Percentiles rank a stretch among this genome's conserved stretches.
These are phyloP conservation scores for Plantago coronopus DNA, from an alignment of 305 asterid species.

Conservation along the genomic window DNA sequence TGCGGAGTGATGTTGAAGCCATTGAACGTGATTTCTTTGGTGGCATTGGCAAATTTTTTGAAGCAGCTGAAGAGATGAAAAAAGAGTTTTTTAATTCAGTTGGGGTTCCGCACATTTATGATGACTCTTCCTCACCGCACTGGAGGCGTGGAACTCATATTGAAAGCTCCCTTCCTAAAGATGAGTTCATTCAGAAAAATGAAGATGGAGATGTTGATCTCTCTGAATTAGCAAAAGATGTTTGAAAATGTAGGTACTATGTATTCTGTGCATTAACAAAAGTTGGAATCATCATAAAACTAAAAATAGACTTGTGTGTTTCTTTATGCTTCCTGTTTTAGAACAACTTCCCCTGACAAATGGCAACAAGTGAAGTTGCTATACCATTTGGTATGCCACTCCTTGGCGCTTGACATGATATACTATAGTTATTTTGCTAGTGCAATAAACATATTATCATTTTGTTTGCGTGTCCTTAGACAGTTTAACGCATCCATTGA, in stretches of 20 bases:
- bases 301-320: too few relatives aligned
- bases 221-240: conserved; percentile 66
- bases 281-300: too few relatives aligned
- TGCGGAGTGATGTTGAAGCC: conserved; percentile 61
- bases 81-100: conserved; percentile 51
- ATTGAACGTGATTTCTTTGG: conserved; percentile 57
- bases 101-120: conserved; percentile 35
- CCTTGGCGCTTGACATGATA: too few relatives aligned
- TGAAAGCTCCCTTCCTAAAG: conserved; percentile 36
- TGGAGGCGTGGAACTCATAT: conserved; percentile 35
- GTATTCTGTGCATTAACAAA: too few relatives aligned
- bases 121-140: conserved; percentile 26
- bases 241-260: conserved; percentile 33
- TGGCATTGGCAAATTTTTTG: conserved; percentile 42
- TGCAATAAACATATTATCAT: too few relatives aligned
- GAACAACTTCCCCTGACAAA: too few relatives aligned
- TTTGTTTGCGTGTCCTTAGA: too few relatives aligned
- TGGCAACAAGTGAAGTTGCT: too few relatives aligned
- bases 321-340: too few relatives aligned
- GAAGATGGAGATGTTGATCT: conserved; percentile 53
- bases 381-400: too few relatives aligned
- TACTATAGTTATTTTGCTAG: too few relatives aligned
- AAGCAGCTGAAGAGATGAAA: conserved; percentile 68
- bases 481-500: too few relatives aligned
- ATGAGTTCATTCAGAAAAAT: conserved; percentile 24